Conservation (phyloP, 345 rosid species). For the Linum lewisii region DNA sequence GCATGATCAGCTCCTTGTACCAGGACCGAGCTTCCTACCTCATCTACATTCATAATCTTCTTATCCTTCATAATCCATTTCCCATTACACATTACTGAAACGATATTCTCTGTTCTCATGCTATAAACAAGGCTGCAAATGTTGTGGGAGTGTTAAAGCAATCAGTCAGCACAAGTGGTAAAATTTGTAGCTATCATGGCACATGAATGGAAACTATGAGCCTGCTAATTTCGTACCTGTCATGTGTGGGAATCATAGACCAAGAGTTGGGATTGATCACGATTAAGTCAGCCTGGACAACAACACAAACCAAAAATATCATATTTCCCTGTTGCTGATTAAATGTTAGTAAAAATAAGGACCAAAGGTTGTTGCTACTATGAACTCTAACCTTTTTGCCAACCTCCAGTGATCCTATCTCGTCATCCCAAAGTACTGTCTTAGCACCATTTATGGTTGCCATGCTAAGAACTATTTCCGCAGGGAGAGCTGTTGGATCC, state of each 20-base stretch:
- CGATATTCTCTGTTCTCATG: slow-evolving; percentile 56
- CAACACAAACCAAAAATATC: slow-evolving; percentile 2
- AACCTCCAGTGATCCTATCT: slow-evolving; percentile 61
- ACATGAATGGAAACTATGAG: neutral
- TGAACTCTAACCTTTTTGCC: slow-evolving; percentile 46
- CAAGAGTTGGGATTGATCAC: slow-evolving; percentile 44
- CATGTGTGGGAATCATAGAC: slow-evolving; percentile 59
- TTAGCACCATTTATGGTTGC: slow-evolving; percentile 59
- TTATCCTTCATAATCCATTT: too few relatives aligned
- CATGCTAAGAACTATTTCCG: slow-evolving; percentile 53
- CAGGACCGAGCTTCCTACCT: slow-evolving; percentile 61
- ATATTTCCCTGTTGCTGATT: slow-evolving; percentile 9
- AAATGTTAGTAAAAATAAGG: neutral
- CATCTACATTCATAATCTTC: too few relatives aligned
- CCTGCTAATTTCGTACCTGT: slow-evolving; percentile 29
- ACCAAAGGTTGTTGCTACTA: neutral
- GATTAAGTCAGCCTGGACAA: slow-evolving; percentile 53
- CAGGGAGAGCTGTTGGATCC: slow-evolving; percentile 59
- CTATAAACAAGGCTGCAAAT: slow-evolving; percentile 51
- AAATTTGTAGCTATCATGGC: too few relatives aligned
- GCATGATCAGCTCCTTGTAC: slow-evolving; percentile 73
- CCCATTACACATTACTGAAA: too few relatives aligned
- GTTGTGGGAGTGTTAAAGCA: slow-evolving; percentile 24
- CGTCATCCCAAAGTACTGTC: slow-evolving; percentile 60
- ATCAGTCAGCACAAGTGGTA: neutral